Base-by-base conservation (phyloP, 2,329 filamentous ascomycete species). In the Aspergillus calidoustus region DNA sequence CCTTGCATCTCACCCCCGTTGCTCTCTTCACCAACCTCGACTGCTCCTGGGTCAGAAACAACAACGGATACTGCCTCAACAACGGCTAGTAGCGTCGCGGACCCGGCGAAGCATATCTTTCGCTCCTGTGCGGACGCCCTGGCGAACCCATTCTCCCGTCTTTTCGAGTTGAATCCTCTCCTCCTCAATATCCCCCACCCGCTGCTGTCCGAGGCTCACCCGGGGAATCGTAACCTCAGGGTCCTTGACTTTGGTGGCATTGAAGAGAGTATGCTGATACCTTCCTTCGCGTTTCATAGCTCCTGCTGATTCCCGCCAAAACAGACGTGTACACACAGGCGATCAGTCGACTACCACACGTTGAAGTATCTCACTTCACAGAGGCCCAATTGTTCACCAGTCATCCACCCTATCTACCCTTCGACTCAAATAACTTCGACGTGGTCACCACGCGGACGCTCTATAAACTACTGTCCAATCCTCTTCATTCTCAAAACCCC, bases 191-290 rank as follows among this genome's bases (percentile, higher is more conserved):
- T 55, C 41, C 25, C 28, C 28, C 53, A 55, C 53, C 53, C 53
- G 41, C 41, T 55, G 41, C 53, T 55, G 34, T 55, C 53, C n/a
- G 44, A 55, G 22, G 5, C 19, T 46, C 38, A 55, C 47, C 28
- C 15, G 15, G 23, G 41, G 38, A 25, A 41, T 22, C 53, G 44
- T 31, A 28, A 28, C 44, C 53, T 44, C 38, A 55, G 41, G 53
- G 41, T 55, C 23, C 53, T 55, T 44, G 53, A 55, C 53, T 41
- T 55, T 38, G 53, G 53, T n/a, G 53, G 53, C 30, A 41, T 44
- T 47, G 38, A 44, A 44, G 41, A 25, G n/a, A 55, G 53, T 55
- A 47, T 46, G 53, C 30, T 44, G n/a, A 53, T 2, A 43, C 34
- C 9, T 47, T 4, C 44, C 53, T 31, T 23, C 3, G 22, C 44